Evolutionary conservation across 495 filamentous ascomycete genomes (phyloP).

Genomic region (Daldinia concentrica): DNA sequence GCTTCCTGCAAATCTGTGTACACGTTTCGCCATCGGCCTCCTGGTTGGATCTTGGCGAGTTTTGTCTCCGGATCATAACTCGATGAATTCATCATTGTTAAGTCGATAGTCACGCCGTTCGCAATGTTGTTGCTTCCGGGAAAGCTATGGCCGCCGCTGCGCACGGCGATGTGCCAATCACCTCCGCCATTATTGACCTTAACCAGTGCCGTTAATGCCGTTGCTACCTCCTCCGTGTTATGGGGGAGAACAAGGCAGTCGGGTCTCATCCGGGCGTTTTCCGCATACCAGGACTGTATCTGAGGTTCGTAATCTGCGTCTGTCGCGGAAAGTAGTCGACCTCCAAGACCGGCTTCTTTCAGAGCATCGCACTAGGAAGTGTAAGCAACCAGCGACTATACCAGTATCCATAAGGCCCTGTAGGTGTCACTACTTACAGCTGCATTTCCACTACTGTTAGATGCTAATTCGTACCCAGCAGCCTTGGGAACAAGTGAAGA

Average conservation of each 20-base stretch:
- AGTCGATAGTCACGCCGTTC: constrained; percentile 62
- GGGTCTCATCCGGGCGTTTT: constrained; percentile 50
- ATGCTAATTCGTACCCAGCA: not conserved
- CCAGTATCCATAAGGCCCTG: not conserved
- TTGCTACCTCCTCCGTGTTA: constrained; percentile 49
- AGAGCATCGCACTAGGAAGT: constrained; percentile 39
- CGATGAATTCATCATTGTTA: constrained; percentile 55
- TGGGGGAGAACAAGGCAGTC: constrained; percentile 53
- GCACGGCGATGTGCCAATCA: constrained; percentile 57
- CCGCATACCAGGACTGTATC: constrained; percentile 54
- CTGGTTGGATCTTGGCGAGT: constrained; percentile 54
- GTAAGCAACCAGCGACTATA: not conserved
- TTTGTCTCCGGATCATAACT: constrained; percentile 51
- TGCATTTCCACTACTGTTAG: constrained; percentile 15
- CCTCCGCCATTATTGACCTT: constrained; percentile 45
- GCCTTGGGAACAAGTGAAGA: constrained; percentile 7
- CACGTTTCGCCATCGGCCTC: constrained; percentile 56
- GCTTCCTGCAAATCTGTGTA: constrained; percentile 50
- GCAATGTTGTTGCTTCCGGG: constrained; percentile 51
- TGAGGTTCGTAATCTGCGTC: constrained; percentile 39
- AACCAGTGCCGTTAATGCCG: constrained; percentile 45
- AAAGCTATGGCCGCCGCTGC: constrained; percentile 58
- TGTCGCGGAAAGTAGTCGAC: constrained; percentile 36
- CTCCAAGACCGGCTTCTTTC: constrained; percentile 33
- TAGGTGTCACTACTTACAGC: constrained; percentile 7